Base-by-base conservation (phyloP, 164 flowering plant genomes). In the Tetracentron sinense region DNA sequence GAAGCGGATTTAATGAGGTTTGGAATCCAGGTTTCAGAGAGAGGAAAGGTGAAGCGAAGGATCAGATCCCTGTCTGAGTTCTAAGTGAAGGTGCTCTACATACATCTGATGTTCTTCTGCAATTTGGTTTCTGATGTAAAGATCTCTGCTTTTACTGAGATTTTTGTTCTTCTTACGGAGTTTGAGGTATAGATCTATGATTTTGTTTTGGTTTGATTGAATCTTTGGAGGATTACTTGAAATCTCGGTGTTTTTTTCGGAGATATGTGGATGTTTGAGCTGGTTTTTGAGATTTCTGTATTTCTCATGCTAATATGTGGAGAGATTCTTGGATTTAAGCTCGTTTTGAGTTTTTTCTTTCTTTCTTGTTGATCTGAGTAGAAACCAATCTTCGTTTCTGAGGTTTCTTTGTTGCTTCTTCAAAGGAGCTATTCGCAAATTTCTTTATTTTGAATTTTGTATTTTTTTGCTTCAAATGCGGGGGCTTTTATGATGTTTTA, bases 1-100 rank as follows among this genome's bases (percentile, higher is more conserved):
- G 27, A 67, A 60, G 54, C 28, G 44, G 58, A 67, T 67, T 67
- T 17, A 60, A 67, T 67, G 60, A 25, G 38, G 54, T 44, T 67
- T 67, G 64, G 58, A 38, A 52, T 67, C 64, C 58, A 44, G 53
- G 12, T 52, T n/a, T n/a, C n/a, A n/a, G n/a, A 27, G 42, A 42
- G 51, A 33, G 52, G 42, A 66, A 44, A 62, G n/a, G 25, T 26
- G 44, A 66, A 52, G 63, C 31, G 19, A 58, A 58, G 58, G 58
- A 66, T 58, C 58, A 47, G n/a, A n/a, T 49, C n/a, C n/a, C 38
- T 31, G 25, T 56, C 42, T 29, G 47, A n/a, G 22, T 38, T 26
- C 47, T 19, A 61, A 19, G 26, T 2, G 6, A 29, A 30, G 23
- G 15, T 20, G 20, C 42, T n/a, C n/a, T n/a, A n/a, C n/a, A n/a